A percentile compares a stretch with the other conserved stretches of the same genome.
Evolutionary conservation across 768 basidiomycete species (phyloP).

Genomic region (Astraeus odoratus): DNA sequence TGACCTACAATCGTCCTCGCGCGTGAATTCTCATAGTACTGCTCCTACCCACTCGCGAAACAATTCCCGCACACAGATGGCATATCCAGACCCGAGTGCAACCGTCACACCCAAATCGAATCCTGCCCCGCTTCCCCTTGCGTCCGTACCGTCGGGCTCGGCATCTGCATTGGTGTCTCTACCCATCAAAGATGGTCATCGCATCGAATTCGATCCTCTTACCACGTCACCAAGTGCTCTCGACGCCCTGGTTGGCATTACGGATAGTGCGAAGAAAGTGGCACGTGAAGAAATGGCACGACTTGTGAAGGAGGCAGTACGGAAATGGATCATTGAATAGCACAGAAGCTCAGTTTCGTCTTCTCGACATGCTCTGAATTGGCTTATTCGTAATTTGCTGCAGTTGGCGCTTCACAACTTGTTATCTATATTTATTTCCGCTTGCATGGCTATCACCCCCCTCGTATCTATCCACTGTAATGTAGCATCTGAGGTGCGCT

Average conservation of each 20-base stretch:
- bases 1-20: slow-evolving; percentile 30
- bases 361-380: not conserved
- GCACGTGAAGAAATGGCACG: slow-evolving; percentile 70
- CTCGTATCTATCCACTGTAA: not conserved
- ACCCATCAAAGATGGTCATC: slow-evolving; percentile 72
- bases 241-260: slow-evolving; percentile 71
- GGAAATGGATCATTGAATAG: slow-evolving; percentile 64
- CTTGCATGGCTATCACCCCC: not conserved
- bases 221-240: slow-evolving; percentile 63
- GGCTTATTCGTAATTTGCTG: not conserved
- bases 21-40: slow-evolving; percentile 47
- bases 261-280: slow-evolving; percentile 77
- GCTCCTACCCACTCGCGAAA: slow-evolving; percentile 40
- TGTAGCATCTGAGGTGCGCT: not conserved
- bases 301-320: slow-evolving; percentile 64
- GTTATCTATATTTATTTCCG: slow-evolving; percentile 1
- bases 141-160: slow-evolving; percentile 9
- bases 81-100: slow-evolving; percentile 13
- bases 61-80: slow-evolving; percentile 28
- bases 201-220: slow-evolving; percentile 83
- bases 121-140: not conserved
- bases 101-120: slow-evolving; percentile 8
- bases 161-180: slow-evolving; percentile 64
- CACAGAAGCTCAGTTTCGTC: not conserved
- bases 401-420: not conserved